Evolutionary conservation across 2,329 filamentous ascomycete species (phyloP).

Genomic region (Botryosphaeria agaves): DNA sequence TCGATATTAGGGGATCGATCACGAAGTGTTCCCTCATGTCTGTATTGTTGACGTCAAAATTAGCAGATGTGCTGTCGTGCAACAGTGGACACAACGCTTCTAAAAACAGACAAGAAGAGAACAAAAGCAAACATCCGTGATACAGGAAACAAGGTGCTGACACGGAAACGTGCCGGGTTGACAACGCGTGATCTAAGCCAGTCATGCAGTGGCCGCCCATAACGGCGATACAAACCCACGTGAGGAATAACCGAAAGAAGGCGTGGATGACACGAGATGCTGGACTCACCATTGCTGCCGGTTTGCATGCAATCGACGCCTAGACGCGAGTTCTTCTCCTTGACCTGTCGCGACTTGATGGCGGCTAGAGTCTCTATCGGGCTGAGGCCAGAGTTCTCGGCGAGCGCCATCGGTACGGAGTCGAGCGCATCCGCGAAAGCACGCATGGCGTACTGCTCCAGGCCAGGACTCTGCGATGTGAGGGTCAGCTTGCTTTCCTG

Average conservation of each 20-base stretch:
- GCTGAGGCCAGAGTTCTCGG: constrained; percentile 92
- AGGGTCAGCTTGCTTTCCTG: not conserved
- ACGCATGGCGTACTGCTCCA: constrained; percentile 98
- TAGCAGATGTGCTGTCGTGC: too few species aligned
- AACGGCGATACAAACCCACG: too few species aligned
- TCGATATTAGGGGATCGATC: constrained; percentile 94
- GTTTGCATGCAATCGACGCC: constrained; percentile 97
- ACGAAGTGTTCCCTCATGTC: constrained; percentile 98
- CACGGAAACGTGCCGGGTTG: too few species aligned
- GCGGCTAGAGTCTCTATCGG: constrained; percentile 89
- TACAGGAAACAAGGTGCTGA: too few species aligned
- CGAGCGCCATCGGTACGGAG: constrained; percentile 82
- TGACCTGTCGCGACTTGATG: constrained; percentile 93
- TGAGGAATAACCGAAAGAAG: too few species aligned
- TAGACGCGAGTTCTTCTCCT: constrained; percentile 59
- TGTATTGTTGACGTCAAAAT: too few species aligned
- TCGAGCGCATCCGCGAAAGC: constrained; percentile 93
- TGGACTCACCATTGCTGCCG: constrained; percentile 58
- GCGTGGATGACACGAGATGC: too few species aligned
- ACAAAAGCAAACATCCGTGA: too few species aligned
- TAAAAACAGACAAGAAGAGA: too few species aligned
- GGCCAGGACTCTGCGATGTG: constrained; percentile 54
- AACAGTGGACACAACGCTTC: too few species aligned
- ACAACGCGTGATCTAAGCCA: too few species aligned
- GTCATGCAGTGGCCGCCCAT: too few species aligned